Evolutionary conservation across 176 grass and related monocot species (phyloP).

Genomic region (Cenchrus purpureus): DNA sequence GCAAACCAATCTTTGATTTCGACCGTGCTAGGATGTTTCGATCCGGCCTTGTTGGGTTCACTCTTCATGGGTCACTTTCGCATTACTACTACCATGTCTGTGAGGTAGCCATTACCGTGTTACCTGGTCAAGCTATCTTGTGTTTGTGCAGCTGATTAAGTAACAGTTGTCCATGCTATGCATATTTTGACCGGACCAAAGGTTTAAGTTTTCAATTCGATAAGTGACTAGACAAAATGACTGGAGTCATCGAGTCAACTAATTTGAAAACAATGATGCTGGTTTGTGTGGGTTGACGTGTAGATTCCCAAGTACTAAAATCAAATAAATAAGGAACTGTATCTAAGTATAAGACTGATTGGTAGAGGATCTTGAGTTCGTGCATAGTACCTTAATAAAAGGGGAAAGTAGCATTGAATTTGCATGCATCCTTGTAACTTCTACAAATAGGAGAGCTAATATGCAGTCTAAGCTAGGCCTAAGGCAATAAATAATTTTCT

Average conservation of each 20-base stretch:
- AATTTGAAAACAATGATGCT: not conserved
- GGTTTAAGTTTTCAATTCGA: not conserved
- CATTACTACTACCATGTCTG: conserved; percentile 96
- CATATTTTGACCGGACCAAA: not conserved
- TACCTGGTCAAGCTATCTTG: not conserved
- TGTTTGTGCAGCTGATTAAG: not conserved
- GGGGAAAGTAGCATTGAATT: not conserved
- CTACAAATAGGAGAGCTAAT: not conserved
- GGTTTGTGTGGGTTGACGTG: not conserved
- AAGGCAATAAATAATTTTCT: not conserved
- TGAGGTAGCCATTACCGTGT: conserved; percentile 47
- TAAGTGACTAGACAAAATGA: not conserved
- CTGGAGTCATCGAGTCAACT: not conserved
- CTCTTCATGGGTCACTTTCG: conserved; percentile 93
- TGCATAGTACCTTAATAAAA: not conserved
- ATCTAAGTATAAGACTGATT: not conserved
- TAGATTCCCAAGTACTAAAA: not conserved
- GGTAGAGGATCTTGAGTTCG: not conserved
- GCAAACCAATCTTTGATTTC: conserved; percentile 86
- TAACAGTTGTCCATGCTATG: not conserved
- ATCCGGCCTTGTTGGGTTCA: conserved; percentile 89
- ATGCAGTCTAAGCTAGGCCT: not conserved
- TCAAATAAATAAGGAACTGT: not conserved
- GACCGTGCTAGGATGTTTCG: conserved; percentile 89
- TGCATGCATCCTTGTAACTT: not conserved